Conservation (phyloP, 2,329 filamentous ascomycete species). For the Epichloe typhina region DNA sequence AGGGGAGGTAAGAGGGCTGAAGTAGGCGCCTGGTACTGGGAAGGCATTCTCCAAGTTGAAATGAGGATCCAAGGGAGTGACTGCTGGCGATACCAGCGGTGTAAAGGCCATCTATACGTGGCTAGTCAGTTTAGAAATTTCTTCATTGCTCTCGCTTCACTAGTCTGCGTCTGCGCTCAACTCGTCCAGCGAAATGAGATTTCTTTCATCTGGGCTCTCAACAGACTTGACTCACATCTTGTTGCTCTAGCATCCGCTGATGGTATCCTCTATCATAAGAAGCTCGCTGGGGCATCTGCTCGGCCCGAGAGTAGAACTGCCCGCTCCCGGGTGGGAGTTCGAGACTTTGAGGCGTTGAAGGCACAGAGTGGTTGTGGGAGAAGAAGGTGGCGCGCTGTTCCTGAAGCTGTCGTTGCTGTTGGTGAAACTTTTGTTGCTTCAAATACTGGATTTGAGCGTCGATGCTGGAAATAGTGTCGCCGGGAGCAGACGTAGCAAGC, state of each 20-base stretch:
- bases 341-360: constrained; percentile 69
- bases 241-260: constrained; percentile 54
- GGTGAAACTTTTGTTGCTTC: constrained; percentile 49
- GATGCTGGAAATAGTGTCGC: constrained; percentile 43
- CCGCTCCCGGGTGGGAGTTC: constrained; percentile 52
- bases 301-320: constrained; percentile 47
- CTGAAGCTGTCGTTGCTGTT: constrained; percentile 44
- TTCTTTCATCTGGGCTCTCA: neutral
- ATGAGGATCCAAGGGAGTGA: constrained; percentile 63
- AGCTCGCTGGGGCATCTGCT: constrained; percentile 39
- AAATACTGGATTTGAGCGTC: constrained; percentile 55
- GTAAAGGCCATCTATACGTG: constrained; percentile 55
- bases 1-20: constrained; percentile 72
- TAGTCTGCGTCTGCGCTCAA: too few species aligned
- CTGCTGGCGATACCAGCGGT: constrained; percentile 70
- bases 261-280: constrained; percentile 53
- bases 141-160: neutral
- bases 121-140: neutral
- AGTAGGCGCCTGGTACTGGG: constrained; percentile 57
- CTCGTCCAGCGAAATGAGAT: too few species aligned
- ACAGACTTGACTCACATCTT: constrained; percentile 37
- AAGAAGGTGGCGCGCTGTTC: constrained; percentile 46
- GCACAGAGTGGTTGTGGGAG: constrained; percentile 47
- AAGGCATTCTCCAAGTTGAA: constrained; percentile 49
- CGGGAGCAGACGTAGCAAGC: constrained; percentile 27